Evolutionary conservation across 1,139 yeast genomes (phyloP), one percentile per base, ranked within the genome.

Genomic region (Candida dubliniensis): DNA sequence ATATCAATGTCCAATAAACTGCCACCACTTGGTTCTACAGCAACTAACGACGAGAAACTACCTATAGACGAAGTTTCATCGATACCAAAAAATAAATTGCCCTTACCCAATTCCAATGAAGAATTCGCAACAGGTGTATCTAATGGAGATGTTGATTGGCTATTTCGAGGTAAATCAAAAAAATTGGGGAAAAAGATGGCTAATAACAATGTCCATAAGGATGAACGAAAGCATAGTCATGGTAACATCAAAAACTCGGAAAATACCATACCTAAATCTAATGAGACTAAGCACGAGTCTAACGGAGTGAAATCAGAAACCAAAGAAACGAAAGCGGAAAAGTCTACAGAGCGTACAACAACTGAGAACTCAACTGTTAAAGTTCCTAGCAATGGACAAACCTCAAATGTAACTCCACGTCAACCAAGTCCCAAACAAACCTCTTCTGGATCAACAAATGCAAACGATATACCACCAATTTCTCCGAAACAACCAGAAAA

Each of bases 121-220:
- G 57, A 53, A 18, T 60, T 58, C 37, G 71, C 66, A 24, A 65
- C 76, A 3, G 87, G 87, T 3, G 87, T 82, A 5, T 71, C 85
- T 40, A 82, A 83, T 56, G 84, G 84, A 34, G 90, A 84, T 56
- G 88, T 84, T 10, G 90, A 84, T 55, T 84, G 91, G 91, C 64
- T 84, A 24, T 82, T 84, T 54, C 66, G 89, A 49, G 87, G 84
- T 24, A 81, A 78, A 55, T 77, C 81, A 24, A 79, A 82, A 66
- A 79, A 78, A 50, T 59, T 78, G 54, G 69, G 76, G 40, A 79
- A 76, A 55, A 74, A 71, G 52, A 56, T 61, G 64, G 31, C 44
- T 10, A 57, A 60, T 42, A 47, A 45, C 46, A 55, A 26, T 13
- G 11, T 15, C 6, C 8, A 31, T 12, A 40, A 36, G 24, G 31